phyloP scores from a whole-genome alignment of 2,329 filamentous ascomycete species.

The Dactylella cylindrospora region DNA sequence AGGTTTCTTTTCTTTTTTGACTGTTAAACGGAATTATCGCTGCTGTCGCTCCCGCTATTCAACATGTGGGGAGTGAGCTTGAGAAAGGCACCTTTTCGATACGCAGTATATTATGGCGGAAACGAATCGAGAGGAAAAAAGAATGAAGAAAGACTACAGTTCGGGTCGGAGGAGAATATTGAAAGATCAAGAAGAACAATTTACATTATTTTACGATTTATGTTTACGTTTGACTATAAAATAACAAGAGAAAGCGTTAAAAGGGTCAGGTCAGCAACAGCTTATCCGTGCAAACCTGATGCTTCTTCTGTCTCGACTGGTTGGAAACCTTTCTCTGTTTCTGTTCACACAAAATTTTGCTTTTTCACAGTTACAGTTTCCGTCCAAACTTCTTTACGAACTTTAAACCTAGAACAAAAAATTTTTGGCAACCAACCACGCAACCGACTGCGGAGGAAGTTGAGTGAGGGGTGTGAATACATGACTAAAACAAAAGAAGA shows the following conservation, averaged over 20 bases:
- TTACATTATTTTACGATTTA: too few species aligned
- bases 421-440: slow-evolving; percentile 1
- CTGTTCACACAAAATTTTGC: too few species aligned
- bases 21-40: too few species aligned
- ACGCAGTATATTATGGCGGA: neutral
- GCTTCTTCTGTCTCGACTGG: slow-evolving; percentile 28
- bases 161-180: neutral
- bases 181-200: neutral
- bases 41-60: too few species aligned
- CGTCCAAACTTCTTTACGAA: slow-evolving; percentile 40
- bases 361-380: slow-evolving; percentile 38
- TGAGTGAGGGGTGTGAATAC: too few species aligned
- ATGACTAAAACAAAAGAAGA: too few species aligned
- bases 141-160: neutral
- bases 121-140: neutral
- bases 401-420: neutral
- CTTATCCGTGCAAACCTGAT: too few species aligned
- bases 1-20: too few species aligned
- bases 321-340: neutral
- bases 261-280: too few species aligned
- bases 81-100: neutral
- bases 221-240: too few species aligned
- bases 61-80: slow-evolving; percentile 12
- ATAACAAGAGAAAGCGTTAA: neutral
- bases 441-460: neutral